Conservation (phyloP, 768 basidiomycete species). For the Phlegmacium glaucopus region DNA sequence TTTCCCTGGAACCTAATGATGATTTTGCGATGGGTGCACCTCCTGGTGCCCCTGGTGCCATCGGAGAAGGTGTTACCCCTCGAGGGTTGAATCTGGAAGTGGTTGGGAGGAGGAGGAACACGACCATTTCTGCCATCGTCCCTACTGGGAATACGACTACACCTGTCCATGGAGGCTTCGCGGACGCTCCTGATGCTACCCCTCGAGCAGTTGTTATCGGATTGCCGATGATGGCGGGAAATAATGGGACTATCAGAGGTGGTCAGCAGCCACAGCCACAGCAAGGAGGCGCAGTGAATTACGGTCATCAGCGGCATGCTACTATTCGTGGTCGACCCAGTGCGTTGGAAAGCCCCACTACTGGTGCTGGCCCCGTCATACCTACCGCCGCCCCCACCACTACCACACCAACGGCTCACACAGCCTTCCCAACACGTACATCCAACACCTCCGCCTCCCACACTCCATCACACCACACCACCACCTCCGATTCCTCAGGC, state of each 20-base stretch:
- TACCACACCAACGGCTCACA: constrained; percentile 1
- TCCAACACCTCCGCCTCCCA: constrained; percentile 1
- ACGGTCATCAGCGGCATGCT: constrained; percentile 25
- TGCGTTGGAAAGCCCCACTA: not conserved
- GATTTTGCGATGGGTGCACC: constrained; percentile 90
- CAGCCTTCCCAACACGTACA: not conserved
- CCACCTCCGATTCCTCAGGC: constrained; percentile 37
- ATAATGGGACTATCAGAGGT: not conserved
- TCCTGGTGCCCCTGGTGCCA: constrained; percentile 84
- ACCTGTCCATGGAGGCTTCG: too few relatives aligned
- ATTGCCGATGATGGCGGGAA: constrained; percentile 36
- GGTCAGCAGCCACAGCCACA: constrained; percentile 1
- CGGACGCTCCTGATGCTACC: constrained; percentile 53
- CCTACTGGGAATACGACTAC: not conserved
- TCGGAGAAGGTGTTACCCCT: constrained; percentile 31
- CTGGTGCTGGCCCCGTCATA: constrained; percentile 2
- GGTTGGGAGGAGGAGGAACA: constrained; percentile 18
- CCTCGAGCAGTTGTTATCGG: constrained; percentile 60
- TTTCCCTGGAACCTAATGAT: constrained; percentile 76
- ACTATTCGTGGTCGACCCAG: constrained; percentile 22
- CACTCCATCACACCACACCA: constrained; percentile 18
- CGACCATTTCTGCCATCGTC: not conserved
- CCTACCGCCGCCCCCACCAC: constrained; percentile 1
- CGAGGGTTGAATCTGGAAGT: constrained; percentile 20
- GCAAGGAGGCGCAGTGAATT: not conserved